Evolutionary conservation across 768 basidiomycete species (phyloP).

Genomic region (Tylopilus cervinicoccineus): DNA sequence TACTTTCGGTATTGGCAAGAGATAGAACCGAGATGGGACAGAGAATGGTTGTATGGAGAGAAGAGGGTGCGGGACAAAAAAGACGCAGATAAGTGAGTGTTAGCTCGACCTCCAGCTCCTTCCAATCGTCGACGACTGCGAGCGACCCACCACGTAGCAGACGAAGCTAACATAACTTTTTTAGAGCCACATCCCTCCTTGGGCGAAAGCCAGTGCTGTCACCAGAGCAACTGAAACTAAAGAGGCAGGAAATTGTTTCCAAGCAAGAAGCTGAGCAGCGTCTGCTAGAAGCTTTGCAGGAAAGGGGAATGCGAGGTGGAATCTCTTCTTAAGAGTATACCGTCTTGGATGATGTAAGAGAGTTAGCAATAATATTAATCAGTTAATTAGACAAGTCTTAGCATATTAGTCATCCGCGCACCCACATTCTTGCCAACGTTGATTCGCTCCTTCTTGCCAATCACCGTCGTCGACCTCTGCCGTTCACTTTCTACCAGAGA

Average conservation of each 20-base stretch:
- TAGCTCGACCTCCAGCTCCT: constrained; percentile 1
- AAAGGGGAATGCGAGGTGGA: not conserved
- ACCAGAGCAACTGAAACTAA: constrained; percentile 4
- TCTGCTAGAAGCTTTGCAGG: constrained; percentile 2
- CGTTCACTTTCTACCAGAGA: constrained; percentile 27
- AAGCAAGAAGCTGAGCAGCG: constrained; percentile 15
- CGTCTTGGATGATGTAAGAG: not conserved
- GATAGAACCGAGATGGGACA: constrained; percentile 20
- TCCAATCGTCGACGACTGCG: not conserved
- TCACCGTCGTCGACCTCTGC: constrained; percentile 24
- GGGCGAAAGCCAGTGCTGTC: not conserved
- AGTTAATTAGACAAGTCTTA: constrained; percentile 9
- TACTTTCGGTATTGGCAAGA: constrained; percentile 29
- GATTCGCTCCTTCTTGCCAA: constrained; percentile 25
- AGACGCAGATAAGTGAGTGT: constrained; percentile 5
- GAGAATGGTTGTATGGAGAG: constrained; percentile 24
- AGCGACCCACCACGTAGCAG: not conserved
- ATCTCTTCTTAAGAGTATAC: not conserved
- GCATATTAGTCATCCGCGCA: constrained; percentile 26
- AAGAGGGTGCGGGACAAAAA: not conserved
- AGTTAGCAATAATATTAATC: not conserved
- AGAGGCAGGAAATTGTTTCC: constrained; percentile 7
- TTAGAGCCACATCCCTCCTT: not conserved
- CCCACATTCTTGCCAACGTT: constrained; percentile 14
- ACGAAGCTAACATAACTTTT: not conserved